Percentiles rank a stretch among this genome's conserved stretches.
Conservation (phyloP, 345 rosid species). For the Boechera retrofracta region DNA sequence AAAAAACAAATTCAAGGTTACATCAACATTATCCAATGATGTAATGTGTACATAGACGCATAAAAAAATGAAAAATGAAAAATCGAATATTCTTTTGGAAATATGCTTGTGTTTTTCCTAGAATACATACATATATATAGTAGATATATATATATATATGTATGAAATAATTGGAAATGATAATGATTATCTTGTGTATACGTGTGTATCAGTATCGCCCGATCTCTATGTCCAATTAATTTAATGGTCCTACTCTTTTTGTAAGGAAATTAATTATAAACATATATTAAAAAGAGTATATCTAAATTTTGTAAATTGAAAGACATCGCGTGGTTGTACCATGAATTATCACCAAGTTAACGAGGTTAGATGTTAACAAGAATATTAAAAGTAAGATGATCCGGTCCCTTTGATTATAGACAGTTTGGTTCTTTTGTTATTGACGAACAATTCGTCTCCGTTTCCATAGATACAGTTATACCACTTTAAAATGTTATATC, state of each 20-base stretch:
- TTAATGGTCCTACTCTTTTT: slow-evolving; percentile 30
- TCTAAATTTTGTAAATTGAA: not conserved
- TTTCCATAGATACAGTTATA: too few species aligned
- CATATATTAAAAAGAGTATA: not conserved
- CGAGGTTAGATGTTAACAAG: not conserved
- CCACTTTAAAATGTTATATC: too few species aligned
- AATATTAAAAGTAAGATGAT: not conserved
- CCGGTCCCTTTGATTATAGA: not conserved
- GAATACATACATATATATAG: not conserved
- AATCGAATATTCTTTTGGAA: slow-evolving; percentile 36
- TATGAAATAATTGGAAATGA: not conserved
- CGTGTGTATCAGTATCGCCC: slow-evolving; percentile 41
- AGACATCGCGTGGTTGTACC: slow-evolving; percentile 1
- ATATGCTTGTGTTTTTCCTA: slow-evolving; percentile 28
- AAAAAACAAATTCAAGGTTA: slow-evolving; percentile 37
- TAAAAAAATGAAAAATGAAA: slow-evolving; percentile 14
- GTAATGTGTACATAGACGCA: slow-evolving; percentile 25
- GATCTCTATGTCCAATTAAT: slow-evolving; percentile 37
- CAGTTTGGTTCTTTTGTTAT: too few species aligned
- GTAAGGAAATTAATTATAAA: not conserved
- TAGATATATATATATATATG: not conserved
- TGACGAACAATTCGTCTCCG: too few species aligned
- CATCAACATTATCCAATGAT: slow-evolving; percentile 46
- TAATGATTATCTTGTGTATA: slow-evolving; percentile 41
- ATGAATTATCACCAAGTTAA: not conserved